phyloP scores from a whole-genome alignment of 2,329 filamentous ascomycete genomes.

The Calonectria hawksworthii region DNA sequence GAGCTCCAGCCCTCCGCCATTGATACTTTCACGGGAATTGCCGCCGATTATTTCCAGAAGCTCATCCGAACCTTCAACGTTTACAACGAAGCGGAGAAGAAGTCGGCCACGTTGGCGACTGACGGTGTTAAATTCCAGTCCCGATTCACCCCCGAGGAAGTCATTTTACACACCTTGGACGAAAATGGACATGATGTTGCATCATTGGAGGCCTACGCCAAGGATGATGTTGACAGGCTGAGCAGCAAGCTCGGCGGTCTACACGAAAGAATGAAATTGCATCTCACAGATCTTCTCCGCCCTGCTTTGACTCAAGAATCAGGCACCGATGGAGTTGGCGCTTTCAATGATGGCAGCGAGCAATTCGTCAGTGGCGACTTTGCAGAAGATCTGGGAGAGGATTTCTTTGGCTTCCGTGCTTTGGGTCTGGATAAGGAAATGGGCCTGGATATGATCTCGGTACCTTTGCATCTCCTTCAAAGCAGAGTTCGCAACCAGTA shows the following conservation, averaged over 20 bases:
- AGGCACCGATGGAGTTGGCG: slow-evolving; percentile 86
- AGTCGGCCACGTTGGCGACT: slow-evolving; percentile 62
- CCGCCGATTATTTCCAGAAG: slow-evolving; percentile 90
- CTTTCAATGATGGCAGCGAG: slow-evolving; percentile 96
- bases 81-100: slow-evolving; percentile 87
- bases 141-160: slow-evolving; percentile 86
- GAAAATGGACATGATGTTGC: slow-evolving; percentile 89
- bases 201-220: slow-evolving; percentile 86
- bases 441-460: slow-evolving; percentile 87
- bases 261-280: slow-evolving; percentile 94
- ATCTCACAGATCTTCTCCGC: slow-evolving; percentile 92
- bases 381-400: slow-evolving; percentile 96
- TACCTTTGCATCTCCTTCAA: slow-evolving; percentile 94
- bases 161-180: slow-evolving; percentile 86
- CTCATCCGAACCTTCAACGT: slow-evolving; percentile 83
- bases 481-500: slow-evolving; percentile 89
- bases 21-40: slow-evolving; percentile 90
- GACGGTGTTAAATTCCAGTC: slow-evolving; percentile 66
- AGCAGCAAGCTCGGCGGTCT: slow-evolving; percentile 83
- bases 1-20: slow-evolving; percentile 96
- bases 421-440: slow-evolving; percentile 93
- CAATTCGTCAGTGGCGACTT: slow-evolving; percentile 98
- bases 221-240: slow-evolving; percentile 92
- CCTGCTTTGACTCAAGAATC: slow-evolving; percentile 84
- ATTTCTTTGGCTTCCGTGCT: slow-evolving; percentile 99